Evolutionary conservation across 192 early-diverging fungal genomes (phyloP).

Genomic region (Backusella sp.): DNA sequence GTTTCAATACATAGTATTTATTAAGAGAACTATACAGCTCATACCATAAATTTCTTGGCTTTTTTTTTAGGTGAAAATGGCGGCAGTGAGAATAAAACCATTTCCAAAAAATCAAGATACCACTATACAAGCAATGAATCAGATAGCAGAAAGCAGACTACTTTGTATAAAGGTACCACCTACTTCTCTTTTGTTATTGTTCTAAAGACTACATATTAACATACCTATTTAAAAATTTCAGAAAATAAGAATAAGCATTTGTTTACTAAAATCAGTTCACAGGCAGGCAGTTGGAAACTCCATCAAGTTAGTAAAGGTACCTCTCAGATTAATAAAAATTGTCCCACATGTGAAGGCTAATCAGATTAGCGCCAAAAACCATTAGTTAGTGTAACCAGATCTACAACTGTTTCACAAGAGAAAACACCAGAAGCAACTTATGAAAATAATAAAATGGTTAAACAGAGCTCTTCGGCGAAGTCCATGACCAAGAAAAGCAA

Average conservation of each 20-base stretch:
- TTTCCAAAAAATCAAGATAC: neutral
- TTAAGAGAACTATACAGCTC: neutral
- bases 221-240: neutral
- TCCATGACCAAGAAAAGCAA: neutral
- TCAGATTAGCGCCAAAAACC: neutral
- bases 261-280: neutral
- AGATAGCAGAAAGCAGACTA: neutral
- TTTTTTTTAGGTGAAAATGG: neutral
- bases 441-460: neutral
- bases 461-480: neutral
- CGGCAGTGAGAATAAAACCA: neutral
- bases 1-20: neutral
- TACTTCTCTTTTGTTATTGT: neutral
- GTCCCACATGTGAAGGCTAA: neutral
- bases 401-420: neutral
- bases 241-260: neutral
- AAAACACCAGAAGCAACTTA: neutral
- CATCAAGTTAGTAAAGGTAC: constrained; percentile 1
- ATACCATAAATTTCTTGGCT: neutral
- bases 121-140: neutral
- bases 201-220: neutral
- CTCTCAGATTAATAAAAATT: neutral
- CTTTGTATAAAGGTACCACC: neutral
- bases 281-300: neutral
- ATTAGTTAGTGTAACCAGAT: neutral